phyloP scores from a whole-genome alignment of 768 basidiomycete species.

The Macrolepiota dolichaula region DNA sequence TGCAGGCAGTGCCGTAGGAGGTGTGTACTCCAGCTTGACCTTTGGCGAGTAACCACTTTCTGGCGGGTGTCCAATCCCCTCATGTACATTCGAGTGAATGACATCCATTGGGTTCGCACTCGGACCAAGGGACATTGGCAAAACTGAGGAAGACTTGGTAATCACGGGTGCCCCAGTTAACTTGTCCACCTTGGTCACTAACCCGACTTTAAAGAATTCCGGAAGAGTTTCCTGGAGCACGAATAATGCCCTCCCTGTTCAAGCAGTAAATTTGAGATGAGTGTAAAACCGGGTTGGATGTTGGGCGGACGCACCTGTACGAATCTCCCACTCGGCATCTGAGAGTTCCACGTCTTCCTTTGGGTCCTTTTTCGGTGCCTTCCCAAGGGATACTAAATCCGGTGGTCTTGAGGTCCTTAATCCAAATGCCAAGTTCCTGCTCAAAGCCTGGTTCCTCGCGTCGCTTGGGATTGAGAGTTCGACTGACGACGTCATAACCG shows the following conservation, averaged over 20 bases:
- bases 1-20: slow-evolving; percentile 59
- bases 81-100: slow-evolving; percentile 22
- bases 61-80: slow-evolving; percentile 22
- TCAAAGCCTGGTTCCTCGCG: background rate
- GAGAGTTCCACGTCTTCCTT: slow-evolving; percentile 34
- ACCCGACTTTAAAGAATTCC: slow-evolving; percentile 65
- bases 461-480: background rate
- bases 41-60: slow-evolving; percentile 56
- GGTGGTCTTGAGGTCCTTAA: slow-evolving; percentile 10
- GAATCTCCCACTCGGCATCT: slow-evolving; percentile 76
- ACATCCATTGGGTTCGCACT: slow-evolving; percentile 18
- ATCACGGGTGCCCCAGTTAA: slow-evolving; percentile 32
- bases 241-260: slow-evolving; percentile 65
- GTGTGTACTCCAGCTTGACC: slow-evolving; percentile 64
- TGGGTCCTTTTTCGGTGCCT: background rate
- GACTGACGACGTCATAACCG: background rate
- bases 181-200: slow-evolving; percentile 54
- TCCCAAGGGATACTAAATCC: slow-evolving; percentile 6
- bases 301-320: slow-evolving; percentile 49
- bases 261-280: slow-evolving; percentile 1
- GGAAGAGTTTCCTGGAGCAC: slow-evolving; percentile 68
- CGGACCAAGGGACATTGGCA: slow-evolving; percentile 8
- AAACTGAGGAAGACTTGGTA: slow-evolving; percentile 3
- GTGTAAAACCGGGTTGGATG: background rate
- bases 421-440: slow-evolving; percentile 1